Evolutionary conservation across 106 monocot species (phyloP), one percentile per base, ranked within the genome.

Genomic region (Triglochin maritima): DNA sequence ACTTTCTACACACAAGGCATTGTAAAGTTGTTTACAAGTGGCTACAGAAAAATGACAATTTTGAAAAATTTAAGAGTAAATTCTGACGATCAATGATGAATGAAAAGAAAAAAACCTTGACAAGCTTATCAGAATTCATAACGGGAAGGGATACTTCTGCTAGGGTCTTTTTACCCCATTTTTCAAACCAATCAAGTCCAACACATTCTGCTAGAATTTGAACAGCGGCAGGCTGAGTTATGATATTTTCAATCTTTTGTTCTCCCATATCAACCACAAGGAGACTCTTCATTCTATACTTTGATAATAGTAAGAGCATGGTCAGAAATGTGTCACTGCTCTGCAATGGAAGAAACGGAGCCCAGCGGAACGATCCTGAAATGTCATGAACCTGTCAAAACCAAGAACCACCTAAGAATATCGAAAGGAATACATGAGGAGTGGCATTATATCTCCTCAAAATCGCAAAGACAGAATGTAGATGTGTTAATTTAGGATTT

Each of bases 171-270:
- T 60, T 81, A 3, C 90, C 95, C 95, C 90, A 96, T 59, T 69
- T 85, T 75, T 90, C 89, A 74, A 96, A 96, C 95, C 95, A 96
- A 49, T 69, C 78, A 54, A 90, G 85, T 11, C 87, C 95, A 73
- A 79, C 90, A 78, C 95, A 96, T 74, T 96, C 90, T 47, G 87
- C 95, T 9, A 96, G 79, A 87, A 96, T 96, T 70, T 96, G 90
- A 67, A 90, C 85, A 4, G 90, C 95, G 41, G 87, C 77, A 63
- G 95, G 87, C 50, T 96, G 95, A 42, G 90, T 96, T 50, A 90
- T 81, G 59, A 96, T 85, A 72, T 96, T 96, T 52, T 85, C 90
- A 63, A 96, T 87, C 71, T 86, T 85, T 12, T 81, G 87, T 74
- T 85, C 87, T 17, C 85, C 90, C 13, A 96, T 59, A 70, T 96